phyloP scores from a whole-genome alignment of 2,329 filamentous ascomycete genomes.

The Conoideocrella luteorostrata region DNA sequence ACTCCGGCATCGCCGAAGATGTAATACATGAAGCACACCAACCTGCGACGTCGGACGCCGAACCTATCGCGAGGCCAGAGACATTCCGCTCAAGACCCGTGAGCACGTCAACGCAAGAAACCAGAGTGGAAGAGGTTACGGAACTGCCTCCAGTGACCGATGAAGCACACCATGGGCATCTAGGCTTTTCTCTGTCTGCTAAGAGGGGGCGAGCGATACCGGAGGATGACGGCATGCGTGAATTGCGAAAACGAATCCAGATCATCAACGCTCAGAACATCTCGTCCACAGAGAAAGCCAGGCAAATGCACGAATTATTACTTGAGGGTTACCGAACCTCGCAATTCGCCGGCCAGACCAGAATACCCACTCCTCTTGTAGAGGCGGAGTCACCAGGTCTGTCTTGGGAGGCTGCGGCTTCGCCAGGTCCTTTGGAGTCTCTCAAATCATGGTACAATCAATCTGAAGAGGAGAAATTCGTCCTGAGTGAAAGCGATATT shows the following conservation, averaged over 20 bases:
- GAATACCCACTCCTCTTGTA: conserved; percentile 8
- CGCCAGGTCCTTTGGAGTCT: conserved; percentile 43
- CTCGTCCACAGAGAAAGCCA: conserved; percentile 59
- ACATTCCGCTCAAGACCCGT: conserved; percentile 22
- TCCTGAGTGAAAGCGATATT: conserved; percentile 54
- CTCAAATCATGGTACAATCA: conserved; percentile 54
- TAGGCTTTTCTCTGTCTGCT: conserved; percentile 25
- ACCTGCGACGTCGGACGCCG: not conserved
- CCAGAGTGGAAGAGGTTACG: conserved; percentile 23
- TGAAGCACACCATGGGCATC: conserved; percentile 23
- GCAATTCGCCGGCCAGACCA: conserved; percentile 8
- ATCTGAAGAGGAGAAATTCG: conserved; percentile 35
- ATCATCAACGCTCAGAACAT: conserved; percentile 58
- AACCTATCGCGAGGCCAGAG: conserved; percentile 15
- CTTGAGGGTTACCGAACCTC: conserved; percentile 58
- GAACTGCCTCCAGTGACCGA: conserved; percentile 16
- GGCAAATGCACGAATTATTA: conserved; percentile 63
- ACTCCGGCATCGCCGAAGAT: conserved; percentile 18
- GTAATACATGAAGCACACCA: conserved; percentile 7
- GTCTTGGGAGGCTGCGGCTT: conserved; percentile 32
- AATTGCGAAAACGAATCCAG: conserved; percentile 60
- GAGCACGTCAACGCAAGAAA: conserved; percentile 28
- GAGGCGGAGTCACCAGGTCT: conserved; percentile 18
- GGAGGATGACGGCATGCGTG: conserved; percentile 73
- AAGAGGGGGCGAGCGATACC: conserved; percentile 42